A percentile compares a stretch with the other conserved stretches of the same genome.
Evolutionary conservation across 2,329 filamentous ascomycete species (phyloP).

Genomic region (Paraconiothyrium brasiliense): DNA sequence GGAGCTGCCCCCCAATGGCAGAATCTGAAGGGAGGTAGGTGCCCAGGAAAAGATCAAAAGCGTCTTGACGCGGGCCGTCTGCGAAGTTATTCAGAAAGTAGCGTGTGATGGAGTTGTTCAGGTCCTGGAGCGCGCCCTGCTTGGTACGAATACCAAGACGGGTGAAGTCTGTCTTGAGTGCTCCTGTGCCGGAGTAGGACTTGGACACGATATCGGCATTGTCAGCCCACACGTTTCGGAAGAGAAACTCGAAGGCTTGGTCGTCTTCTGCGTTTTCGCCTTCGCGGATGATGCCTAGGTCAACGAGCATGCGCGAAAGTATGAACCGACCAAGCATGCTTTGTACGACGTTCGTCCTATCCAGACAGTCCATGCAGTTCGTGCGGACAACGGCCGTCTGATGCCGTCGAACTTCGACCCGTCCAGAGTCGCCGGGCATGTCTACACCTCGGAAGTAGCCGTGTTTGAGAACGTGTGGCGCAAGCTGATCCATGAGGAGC

Average conservation of each 20-base stretch:
- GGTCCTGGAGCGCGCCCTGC: constrained; percentile 82
- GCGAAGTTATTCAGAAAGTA: constrained; percentile 95
- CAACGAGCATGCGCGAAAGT: constrained; percentile 86
- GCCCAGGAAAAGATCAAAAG: constrained; percentile 93
- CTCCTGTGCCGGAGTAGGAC: constrained; percentile 94
- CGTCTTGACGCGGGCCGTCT: constrained; percentile 93
- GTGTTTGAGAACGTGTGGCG: constrained; percentile 77
- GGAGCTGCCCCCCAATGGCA: constrained; percentile 73
- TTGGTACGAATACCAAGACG: constrained; percentile 91
- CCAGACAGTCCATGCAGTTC: constrained; percentile 99
- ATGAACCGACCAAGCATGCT: constrained; percentile 94
- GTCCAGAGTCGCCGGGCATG: constrained; percentile 77
- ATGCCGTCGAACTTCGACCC: constrained; percentile 79
- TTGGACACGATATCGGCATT: constrained; percentile 95
- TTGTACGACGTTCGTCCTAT: constrained; percentile 97
- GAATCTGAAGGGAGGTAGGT: constrained; percentile 79
- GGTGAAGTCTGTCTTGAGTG: constrained; percentile 97
- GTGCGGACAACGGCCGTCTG: constrained; percentile 94
- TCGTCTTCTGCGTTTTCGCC: constrained; percentile 85
- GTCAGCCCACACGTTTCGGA: constrained; percentile 98
- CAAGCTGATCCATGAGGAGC: constrained; percentile 82
- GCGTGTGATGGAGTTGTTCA: constrained; percentile 85
- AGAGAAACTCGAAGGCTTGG: constrained; percentile 83
- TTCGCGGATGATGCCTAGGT: constrained; percentile 78
- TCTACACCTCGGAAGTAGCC: constrained; percentile 94